Percentiles rank a stretch among this genome's conserved stretches.
These are phyloP conservation scores for Saturnispora galanensis DNA, from an alignment of 805 yeast species.

Conservation along the genomic window DNA sequence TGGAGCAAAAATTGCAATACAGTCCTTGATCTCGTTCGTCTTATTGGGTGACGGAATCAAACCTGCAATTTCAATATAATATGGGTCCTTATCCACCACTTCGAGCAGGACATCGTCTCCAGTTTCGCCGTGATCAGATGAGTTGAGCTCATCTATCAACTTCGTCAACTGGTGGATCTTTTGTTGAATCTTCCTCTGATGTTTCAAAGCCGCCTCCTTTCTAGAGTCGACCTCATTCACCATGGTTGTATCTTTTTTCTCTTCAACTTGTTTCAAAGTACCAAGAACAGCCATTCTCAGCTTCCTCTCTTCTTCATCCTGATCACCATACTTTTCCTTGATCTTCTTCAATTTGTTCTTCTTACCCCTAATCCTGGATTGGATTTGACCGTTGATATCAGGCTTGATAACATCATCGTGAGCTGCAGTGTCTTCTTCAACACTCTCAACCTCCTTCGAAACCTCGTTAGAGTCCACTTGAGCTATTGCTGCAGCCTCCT, in stretches of 20 bases:
- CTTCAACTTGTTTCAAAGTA: conserved; percentile 53
- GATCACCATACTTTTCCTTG: conserved; percentile 74
- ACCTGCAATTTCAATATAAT: conserved; percentile 18
- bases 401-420: conserved; percentile 9
- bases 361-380: conserved; percentile 64
- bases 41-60: conserved; percentile 35
- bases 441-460: neutral
- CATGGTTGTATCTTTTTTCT: conserved; percentile 11
- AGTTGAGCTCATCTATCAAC: conserved; percentile 24
- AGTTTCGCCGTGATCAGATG: conserved; percentile 12
- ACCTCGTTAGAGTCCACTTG: neutral
- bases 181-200: conserved; percentile 21
- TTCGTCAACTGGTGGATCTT: conserved; percentile 25
- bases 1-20: conserved; percentile 87
- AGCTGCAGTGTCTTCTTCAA: neutral
- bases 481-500: conserved; percentile 8
- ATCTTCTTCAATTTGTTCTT: conserved; percentile 77
- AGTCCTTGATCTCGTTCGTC: conserved; percentile 46
- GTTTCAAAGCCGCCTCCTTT: conserved; percentile 12
- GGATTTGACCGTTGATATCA: conserved; percentile 17
- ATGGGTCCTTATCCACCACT: conserved; percentile 25
- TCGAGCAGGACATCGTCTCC: conserved; percentile 14
- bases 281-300: conserved; percentile 77
- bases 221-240: conserved; percentile 5
- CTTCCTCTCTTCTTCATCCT: conserved; percentile 79